These are phyloP conservation scores for Fusarium buharicum DNA, from an alignment of 2,329 filamentous ascomycete genomes.

Conservation along the genomic window DNA sequence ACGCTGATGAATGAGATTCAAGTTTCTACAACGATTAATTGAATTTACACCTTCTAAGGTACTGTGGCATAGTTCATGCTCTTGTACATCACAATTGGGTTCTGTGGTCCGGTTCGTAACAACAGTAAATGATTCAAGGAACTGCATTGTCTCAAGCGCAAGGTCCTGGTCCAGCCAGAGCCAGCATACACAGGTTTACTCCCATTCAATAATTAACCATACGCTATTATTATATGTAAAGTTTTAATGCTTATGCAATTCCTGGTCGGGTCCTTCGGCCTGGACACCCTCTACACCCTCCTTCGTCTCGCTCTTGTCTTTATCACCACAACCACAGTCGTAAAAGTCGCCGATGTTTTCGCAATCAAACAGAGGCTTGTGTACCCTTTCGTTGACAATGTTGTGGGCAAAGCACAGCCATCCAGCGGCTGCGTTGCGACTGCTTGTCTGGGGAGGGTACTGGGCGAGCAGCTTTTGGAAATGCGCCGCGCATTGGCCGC, in stretches of 20 bases:
- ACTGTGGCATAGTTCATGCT: background rate
- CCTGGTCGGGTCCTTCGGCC: conserved; percentile 26
- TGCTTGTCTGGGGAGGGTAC: conserved; percentile 73
- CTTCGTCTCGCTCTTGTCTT: conserved; percentile 57
- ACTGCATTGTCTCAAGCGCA: conserved; percentile 1
- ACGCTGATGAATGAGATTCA: background rate
- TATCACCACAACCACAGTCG: conserved; percentile 77
- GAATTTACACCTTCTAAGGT: background rate
- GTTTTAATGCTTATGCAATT: conserved; percentile 38
- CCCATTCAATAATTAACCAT: conserved; percentile 17
- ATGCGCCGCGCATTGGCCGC: conserved; percentile 75
- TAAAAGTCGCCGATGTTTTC: conserved; percentile 76
- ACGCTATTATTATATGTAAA: conserved; percentile 10
- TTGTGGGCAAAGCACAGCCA: conserved; percentile 78
- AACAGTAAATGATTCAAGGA: background rate
- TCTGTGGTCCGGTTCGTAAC: background rate
- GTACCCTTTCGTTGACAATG: conserved; percentile 70
- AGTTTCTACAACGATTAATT: background rate
- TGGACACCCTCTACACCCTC: conserved; percentile 37
- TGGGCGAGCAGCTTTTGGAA: conserved; percentile 70
- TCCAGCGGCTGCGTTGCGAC: conserved; percentile 70
- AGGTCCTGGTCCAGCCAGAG: conserved; percentile 41
- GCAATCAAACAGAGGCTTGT: conserved; percentile 72
- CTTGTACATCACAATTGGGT: background rate
- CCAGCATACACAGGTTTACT: conserved; percentile 13